Percentiles rank a stretch among this genome's conserved stretches.
These are phyloP conservation scores for Cyberlindnera bimundalis DNA, from an alignment of 805 yeast species.

Conservation along the genomic window DNA sequence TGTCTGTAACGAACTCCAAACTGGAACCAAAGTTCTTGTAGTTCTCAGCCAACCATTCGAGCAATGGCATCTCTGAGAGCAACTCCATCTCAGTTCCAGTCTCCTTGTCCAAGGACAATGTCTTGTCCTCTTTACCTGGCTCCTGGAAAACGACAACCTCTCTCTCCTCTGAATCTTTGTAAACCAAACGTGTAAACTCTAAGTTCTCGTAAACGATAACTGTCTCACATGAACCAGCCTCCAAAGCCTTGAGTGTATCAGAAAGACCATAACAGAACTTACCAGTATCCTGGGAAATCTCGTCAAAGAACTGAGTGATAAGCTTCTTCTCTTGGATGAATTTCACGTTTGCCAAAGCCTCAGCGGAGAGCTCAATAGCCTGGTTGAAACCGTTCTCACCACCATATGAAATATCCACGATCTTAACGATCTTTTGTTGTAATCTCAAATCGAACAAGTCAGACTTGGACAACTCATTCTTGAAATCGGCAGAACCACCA, in stretches of 20 bases:
- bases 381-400: slow-evolving; percentile 99
- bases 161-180: slow-evolving; percentile 78
- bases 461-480: slow-evolving; percentile 87
- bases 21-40: slow-evolving; percentile 93
- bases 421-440: slow-evolving; percentile 79
- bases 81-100: slow-evolving; percentile 93
- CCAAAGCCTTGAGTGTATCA: slow-evolving; percentile 94
- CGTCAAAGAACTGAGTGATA: slow-evolving; percentile 89
- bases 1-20: slow-evolving; percentile 93
- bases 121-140: slow-evolving; percentile 72
- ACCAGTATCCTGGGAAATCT: slow-evolving; percentile 96
- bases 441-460: slow-evolving; percentile 92
- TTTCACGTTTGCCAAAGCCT: slow-evolving; percentile 93
- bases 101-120: slow-evolving; percentile 72
- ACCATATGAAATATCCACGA: slow-evolving; percentile 97
- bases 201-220: slow-evolving; percentile 91
- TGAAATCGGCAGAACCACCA: slow-evolving; percentile 99
- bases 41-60: slow-evolving; percentile 98
- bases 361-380: slow-evolving; percentile 97
- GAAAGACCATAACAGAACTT: slow-evolving; percentile 97
- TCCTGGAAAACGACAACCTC: slow-evolving; percentile 69
- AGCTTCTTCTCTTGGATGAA: slow-evolving; percentile 98
- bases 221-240: slow-evolving; percentile 92
- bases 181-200: slow-evolving; percentile 76
- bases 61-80: slow-evolving; percentile 75